Conservation (phyloP, 306 rosid species). For the Pterocarpus macrocarpus region DNA sequence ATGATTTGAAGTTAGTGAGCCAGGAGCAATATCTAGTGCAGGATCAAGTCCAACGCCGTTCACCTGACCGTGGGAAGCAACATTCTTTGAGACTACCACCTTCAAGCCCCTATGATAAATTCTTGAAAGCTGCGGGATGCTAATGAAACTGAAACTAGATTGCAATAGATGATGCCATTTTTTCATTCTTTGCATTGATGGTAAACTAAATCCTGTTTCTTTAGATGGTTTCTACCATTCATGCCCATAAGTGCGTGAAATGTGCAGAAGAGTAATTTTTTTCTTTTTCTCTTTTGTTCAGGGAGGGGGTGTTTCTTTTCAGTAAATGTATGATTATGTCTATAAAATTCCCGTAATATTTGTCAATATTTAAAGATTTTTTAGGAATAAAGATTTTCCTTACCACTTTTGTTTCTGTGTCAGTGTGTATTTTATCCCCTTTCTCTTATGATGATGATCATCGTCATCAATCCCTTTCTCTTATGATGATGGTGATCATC, state of each 20-base stretch:
- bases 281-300: constrained; percentile 12
- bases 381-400: constrained; percentile 28
- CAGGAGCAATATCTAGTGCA: constrained; percentile 52
- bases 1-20: constrained; percentile 54
- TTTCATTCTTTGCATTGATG: constrained; percentile 62
- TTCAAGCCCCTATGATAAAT: constrained; percentile 94
- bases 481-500: not conserved
- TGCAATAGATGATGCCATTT: constrained; percentile 51
- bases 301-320: constrained; percentile 29
- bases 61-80: constrained; percentile 59
- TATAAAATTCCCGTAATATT: constrained; percentile 26
- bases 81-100: constrained; percentile 85
- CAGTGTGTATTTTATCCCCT: not conserved
- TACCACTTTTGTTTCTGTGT: constrained; percentile 17
- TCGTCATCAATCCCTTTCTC: not conserved
- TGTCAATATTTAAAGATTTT: constrained; percentile 41
- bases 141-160: constrained; percentile 44
- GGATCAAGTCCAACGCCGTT: constrained; percentile 54
- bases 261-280: constrained; percentile 21
- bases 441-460: constrained; percentile 8
- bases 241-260: constrained; percentile 38
- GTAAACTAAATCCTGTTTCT: constrained; percentile 36
- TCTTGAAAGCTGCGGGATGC: constrained; percentile 97
- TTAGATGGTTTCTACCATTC: constrained; percentile 45
- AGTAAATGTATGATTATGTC: constrained; percentile 43